Percentiles rank a stretch among this genome's conserved stretches.
Evolutionary conservation across 2,329 filamentous ascomycete genomes (phyloP).

Genomic region (Monilinia laxa): DNA sequence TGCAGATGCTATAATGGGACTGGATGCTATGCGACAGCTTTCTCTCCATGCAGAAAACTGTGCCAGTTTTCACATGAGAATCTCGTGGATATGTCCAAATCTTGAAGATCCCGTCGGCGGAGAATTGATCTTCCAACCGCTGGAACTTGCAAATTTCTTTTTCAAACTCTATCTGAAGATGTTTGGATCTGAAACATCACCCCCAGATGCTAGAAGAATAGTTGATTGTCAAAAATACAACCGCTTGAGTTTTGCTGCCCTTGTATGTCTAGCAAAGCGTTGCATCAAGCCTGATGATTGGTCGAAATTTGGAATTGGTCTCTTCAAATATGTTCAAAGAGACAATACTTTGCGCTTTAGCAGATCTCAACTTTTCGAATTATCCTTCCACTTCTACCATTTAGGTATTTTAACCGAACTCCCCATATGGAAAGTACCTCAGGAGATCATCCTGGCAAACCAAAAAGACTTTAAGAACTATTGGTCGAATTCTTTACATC

Average conservation of each 20-base stretch:
- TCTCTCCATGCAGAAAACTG: background rate
- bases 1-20: background rate
- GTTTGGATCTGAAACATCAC: background rate
- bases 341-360: background rate
- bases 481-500: background rate
- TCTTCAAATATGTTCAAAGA: background rate
- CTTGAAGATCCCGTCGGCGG: background rate
- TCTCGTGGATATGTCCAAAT: slow-evolving; percentile 9
- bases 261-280: slow-evolving; percentile 8
- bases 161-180: slow-evolving; percentile 5
- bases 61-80: background rate
- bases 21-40: background rate
- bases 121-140: background rate
- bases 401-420: background rate
- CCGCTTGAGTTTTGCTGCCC: slow-evolving; percentile 2
- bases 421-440: background rate
- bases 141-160: slow-evolving; percentile 6
- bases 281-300: background rate
- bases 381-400: background rate
- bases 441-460: background rate
- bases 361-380: background rate
- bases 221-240: background rate
- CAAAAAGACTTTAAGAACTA: too few species aligned
- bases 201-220: too few species aligned
- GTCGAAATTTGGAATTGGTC: background rate